Evolutionary conservation across 208 protist genomes (phyloP), one percentile per base, ranked within the genome.

Genomic region (Wallacemonas collosoma): DNA sequence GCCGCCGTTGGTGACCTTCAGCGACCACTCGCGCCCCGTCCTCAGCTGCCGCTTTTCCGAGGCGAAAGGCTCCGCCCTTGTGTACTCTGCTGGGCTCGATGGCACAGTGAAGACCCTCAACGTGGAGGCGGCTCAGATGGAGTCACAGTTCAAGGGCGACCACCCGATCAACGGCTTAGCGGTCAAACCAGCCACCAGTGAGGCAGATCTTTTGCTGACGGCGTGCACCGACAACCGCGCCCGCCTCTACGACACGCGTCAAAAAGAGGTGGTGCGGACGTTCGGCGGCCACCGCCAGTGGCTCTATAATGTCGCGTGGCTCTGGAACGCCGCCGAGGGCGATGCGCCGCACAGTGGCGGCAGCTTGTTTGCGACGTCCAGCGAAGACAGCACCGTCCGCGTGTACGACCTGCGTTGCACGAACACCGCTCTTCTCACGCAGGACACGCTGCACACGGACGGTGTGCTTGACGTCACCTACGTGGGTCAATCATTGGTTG

Each of bases 181-280:
- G 17, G 82, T 91, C 17, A 82, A 79, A 67, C 82, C 85, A 2
- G 76, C 68, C 9, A 70, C 68, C 48, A 68, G 64, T 55, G 75
- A 69, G 2, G 73, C 75, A 5, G 89, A 96, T 65, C 76, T 96
- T 2, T 14, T 96, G 11, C 77, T 96, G 39, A 62, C 86, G 36
- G 91, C 88, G 17, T 91, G 81, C 78, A 94, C 91, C 3, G 91
- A 96, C 77, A 96, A 92, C 68, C 83, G 91, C 43, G 86, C 86
- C 0, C 81, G 91, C 2, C 81, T 96, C 35, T 94, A 87, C 72
- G 91, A 96, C 74, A 86, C 87, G 9, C 83, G 91, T 35, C 66
- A 89, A 66, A 76, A 80, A 73, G 76, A 50, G 2, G 69, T 72
- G 1, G 79, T 89, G 38, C 89, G 89, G 66, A 85, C 83, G 6